Evolutionary conservation across 768 basidiomycete genomes (phyloP).

Genomic region (Lentinula sp.): DNA sequence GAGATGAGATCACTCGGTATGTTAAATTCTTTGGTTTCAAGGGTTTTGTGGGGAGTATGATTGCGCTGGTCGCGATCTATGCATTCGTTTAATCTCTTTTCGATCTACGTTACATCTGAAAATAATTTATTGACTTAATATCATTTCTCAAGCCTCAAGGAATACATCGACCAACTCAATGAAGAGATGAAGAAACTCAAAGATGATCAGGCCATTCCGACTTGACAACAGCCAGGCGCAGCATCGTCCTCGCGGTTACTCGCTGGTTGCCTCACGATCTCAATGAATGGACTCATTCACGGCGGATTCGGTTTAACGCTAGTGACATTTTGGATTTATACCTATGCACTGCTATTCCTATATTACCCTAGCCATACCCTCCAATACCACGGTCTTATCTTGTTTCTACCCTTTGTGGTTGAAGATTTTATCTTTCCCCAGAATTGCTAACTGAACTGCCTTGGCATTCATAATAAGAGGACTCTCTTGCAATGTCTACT

Average conservation of each 20-base stretch:
- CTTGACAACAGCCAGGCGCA: not conserved
- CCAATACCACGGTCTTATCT: not conserved
- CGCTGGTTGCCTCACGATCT: not conserved
- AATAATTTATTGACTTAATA: conserved; percentile 28
- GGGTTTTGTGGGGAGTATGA: conserved; percentile 44
- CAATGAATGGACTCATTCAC: not conserved
- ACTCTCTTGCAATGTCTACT: too few relatives aligned
- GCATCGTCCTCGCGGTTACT: not conserved
- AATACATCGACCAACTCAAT: conserved; percentile 49
- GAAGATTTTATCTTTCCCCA: too few relatives aligned
- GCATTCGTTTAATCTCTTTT: conserved; percentile 37
- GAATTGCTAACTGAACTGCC: not conserved
- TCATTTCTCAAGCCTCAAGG: conserved; percentile 51
- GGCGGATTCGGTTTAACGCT: not conserved
- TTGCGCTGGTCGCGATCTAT: conserved; percentile 51
- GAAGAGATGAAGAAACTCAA: conserved; percentile 28
- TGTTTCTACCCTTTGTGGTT: not conserved
- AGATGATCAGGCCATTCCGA: not conserved
- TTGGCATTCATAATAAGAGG: too few relatives aligned
- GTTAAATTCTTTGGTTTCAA: conserved; percentile 56
- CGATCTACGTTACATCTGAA: conserved; percentile 14
- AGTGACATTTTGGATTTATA: conserved; percentile 3
- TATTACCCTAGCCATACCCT: conserved; percentile 7
- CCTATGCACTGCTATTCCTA: conserved; percentile 4
- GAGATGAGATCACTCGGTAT: conserved; percentile 76